Evolutionary conservation across 148 eudicot genomes (phyloP).

Genomic region (Nepenthes gracilis): DNA sequence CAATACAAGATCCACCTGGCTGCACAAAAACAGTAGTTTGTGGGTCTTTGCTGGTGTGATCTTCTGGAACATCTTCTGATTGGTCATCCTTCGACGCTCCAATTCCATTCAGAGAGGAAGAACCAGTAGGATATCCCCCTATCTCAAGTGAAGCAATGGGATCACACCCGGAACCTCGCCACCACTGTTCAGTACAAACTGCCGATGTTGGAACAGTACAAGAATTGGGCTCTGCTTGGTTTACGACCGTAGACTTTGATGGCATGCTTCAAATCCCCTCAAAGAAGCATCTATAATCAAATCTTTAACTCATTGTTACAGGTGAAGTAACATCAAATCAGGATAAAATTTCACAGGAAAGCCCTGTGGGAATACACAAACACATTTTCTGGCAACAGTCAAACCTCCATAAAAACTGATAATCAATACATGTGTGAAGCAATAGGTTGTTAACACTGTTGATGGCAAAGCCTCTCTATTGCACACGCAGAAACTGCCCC

Average conservation of each 20-base stretch:
- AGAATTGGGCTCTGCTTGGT: constrained; percentile 16
- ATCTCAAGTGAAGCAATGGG: constrained; percentile 25
- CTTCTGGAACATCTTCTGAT: constrained; percentile 54
- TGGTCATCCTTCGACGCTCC: constrained; percentile 24
- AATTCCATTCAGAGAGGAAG: constrained; percentile 21
- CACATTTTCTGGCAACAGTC: too few species aligned
- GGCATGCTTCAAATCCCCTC: constrained; percentile 50
- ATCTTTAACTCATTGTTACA: not conserved
- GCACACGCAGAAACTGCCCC: too few species aligned
- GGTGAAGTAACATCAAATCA: too few species aligned
- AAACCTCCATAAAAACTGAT: too few species aligned
- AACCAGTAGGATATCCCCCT: constrained; percentile 38
- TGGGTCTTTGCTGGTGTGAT: constrained; percentile 41
- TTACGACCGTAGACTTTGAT: constrained; percentile 30
- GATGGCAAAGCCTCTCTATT: too few species aligned
- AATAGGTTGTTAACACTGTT: too few species aligned
- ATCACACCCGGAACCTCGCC: constrained; percentile 39
- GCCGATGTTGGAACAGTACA: constrained; percentile 24
- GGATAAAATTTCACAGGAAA: too few species aligned
- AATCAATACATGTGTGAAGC: too few species aligned
- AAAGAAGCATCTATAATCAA: not conserved
- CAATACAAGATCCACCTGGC: constrained; percentile 26
- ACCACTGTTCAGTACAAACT: constrained; percentile 53
- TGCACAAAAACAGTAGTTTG: constrained; percentile 25
- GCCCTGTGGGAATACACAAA: too few species aligned